Evolutionary conservation across 2,329 filamentous ascomycete genomes (phyloP), one percentile per base, ranked within the genome.

Genomic region (Pseudogymnoascus sp.): DNA sequence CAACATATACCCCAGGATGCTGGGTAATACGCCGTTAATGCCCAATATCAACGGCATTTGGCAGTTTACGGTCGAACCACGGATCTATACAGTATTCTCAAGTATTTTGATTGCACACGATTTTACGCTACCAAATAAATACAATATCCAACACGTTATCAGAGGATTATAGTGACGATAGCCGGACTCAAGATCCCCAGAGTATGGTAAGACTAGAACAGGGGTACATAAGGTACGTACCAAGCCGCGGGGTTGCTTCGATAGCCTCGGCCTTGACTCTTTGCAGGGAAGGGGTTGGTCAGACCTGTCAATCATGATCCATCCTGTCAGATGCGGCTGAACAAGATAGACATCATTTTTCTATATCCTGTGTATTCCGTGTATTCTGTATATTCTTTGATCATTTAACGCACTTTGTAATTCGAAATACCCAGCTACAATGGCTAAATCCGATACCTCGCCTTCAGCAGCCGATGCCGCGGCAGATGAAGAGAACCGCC

Each of bases 201-300:
- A 57, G 28, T 57, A 19, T 3, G 11, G 28, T 13, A 21, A 57
- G 28, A 57, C 25, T 21, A 7, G 2, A 34, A 36, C 51, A 57
- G 16, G 51, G 51, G 51, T 57, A 34, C n/a, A 19, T 23, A 54
- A n/a, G 43, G 51, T 57, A 57, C 51, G 51, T 57, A 57, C 51
- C 51, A 31, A 19, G 51, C 19, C 28, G 51, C 16, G 51, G 51
- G 51, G 51, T 34, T 57, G 28, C n/a, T 13, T 6, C 25, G 10
- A 57, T 36, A 57, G 51, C 51, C 51, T 34, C 51, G 51, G 51
- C 28, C 51, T 34, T 34, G 6, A 54, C 7, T 19, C 10, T 54
- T 31, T 54, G 1, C 48, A 31, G 23, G 13, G 51, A 36, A 21
- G 16, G 51, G 28, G 28, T 57, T 57, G 25, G 48, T 6, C n/a